A percentile compares a stretch with the other conserved stretches of the same genome.
These are phyloP conservation scores for Coniella lustricola DNA, from an alignment of 2,329 filamentous ascomycete genomes.

Conservation along the genomic window DNA sequence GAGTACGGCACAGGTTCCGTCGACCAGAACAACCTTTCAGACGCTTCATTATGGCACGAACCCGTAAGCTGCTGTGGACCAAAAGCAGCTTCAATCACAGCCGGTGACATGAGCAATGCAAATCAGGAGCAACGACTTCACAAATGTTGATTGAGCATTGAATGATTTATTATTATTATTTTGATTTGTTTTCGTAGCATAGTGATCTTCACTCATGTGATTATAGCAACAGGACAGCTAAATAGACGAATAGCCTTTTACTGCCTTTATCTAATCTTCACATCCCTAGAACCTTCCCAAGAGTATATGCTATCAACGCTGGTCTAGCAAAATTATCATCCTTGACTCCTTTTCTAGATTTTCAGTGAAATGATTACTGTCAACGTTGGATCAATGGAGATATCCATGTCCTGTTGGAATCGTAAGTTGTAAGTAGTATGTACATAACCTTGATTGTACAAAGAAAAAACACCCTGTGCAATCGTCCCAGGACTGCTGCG, in stretches of 20 bases:
- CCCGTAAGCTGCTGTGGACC: no score
- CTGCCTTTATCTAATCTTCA: not conserved
- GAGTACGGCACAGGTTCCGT: slow-evolving; percentile 34
- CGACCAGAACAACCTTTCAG: slow-evolving; percentile 28
- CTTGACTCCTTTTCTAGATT: not conserved
- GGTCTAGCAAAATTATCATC: not conserved
- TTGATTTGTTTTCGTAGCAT: no score
- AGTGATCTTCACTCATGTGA: no score
- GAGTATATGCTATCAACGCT: not conserved
- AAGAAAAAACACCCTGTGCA: slow-evolving; percentile 5
- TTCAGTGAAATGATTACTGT: not conserved
- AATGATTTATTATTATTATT: not conserved
- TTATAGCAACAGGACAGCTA: no score
- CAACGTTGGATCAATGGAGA: not conserved
- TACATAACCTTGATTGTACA: slow-evolving; percentile 9
- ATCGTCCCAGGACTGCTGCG: slow-evolving; percentile 7
- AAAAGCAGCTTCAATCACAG: no score
- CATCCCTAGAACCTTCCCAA: not conserved
- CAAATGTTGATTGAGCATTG: no score
- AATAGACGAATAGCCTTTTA: not conserved
- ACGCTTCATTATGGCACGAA: slow-evolving; percentile 16
- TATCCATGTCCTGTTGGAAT: not conserved
- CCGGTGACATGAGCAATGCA: no score
- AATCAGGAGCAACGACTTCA: no score
- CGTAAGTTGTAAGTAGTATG: slow-evolving; percentile 5